Conservation (phyloP, 2,329 filamentous ascomycete species). For the Myriosclerotinia duriaeana region DNA sequence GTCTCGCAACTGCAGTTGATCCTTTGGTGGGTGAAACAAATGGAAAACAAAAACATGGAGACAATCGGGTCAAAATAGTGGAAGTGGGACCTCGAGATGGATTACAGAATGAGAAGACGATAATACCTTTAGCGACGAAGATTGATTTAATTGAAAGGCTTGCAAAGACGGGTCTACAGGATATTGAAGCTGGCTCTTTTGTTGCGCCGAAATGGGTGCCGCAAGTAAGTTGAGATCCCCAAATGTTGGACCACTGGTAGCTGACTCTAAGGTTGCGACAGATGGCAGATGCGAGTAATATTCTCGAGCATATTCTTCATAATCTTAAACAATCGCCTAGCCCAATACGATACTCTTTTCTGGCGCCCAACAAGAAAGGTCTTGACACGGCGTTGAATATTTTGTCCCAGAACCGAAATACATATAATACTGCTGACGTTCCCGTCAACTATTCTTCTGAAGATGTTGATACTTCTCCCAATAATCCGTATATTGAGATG, state of each 20-base stretch:
- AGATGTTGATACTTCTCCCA: slow-evolving; percentile 27
- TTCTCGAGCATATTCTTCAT: slow-evolving; percentile 67
- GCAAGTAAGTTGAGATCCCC: slow-evolving; percentile 53
- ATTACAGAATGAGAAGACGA: slow-evolving; percentile 79
- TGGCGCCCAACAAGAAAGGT: slow-evolving; percentile 75
- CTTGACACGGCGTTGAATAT: slow-evolving; percentile 60
- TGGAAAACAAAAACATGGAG: slow-evolving; percentile 30
- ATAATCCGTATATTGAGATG: slow-evolving; percentile 59
- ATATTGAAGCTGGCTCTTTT: slow-evolving; percentile 80
- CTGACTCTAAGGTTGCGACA: slow-evolving; percentile 39
- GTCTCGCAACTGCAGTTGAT: slow-evolving; percentile 32
- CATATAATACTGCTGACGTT: slow-evolving; percentile 48
- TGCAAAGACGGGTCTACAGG: slow-evolving; percentile 64
- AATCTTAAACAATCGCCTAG: slow-evolving; percentile 53
- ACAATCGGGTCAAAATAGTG: slow-evolving; percentile 59
- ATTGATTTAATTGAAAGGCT: slow-evolving; percentile 72
- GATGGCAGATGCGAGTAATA: slow-evolving; percentile 78
- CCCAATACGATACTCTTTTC: slow-evolving; percentile 73
- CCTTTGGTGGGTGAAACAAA: slow-evolving; percentile 18
- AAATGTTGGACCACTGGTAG: background rate
- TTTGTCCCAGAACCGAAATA: slow-evolving; percentile 56
- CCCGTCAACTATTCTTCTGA: slow-evolving; percentile 26
- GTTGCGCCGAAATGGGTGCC: slow-evolving; percentile 84
- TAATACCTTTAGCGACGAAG: slow-evolving; percentile 70
- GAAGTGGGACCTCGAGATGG: slow-evolving; percentile 85